A percentile compares a stretch with the other conserved stretches of the same genome.
phyloP scores from a whole-genome alignment of 1,284 basidiomycete genomes.

The Exobasidium rhododendri region DNA sequence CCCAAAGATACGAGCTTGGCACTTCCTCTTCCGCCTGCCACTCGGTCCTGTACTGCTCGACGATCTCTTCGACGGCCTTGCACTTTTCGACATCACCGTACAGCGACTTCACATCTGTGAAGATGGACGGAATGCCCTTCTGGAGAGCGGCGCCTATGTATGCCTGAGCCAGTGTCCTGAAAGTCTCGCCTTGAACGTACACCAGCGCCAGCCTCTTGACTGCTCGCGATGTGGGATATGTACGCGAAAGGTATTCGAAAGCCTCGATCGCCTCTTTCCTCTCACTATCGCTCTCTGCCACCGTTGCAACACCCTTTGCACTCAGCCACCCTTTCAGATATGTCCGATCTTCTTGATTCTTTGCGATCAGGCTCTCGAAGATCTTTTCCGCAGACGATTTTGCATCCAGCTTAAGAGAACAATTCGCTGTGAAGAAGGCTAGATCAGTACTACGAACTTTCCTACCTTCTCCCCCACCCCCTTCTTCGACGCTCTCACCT shows the following conservation, averaged over 20 bases:
- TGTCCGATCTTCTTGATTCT: conserved; percentile 51
- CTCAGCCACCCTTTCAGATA: conserved; percentile 55
- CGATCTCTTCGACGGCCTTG: conserved; percentile 68
- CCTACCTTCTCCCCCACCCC: not conserved
- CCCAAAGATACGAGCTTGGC: conserved; percentile 88
- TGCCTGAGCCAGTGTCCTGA: conserved; percentile 65
- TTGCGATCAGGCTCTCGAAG: conserved; percentile 24
- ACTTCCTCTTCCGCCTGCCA: conserved; percentile 58
- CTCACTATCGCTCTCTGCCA: conserved; percentile 10
- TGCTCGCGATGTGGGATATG: conserved; percentile 37
- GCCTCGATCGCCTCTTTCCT: conserved; percentile 14
- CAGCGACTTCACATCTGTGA: conserved; percentile 84
- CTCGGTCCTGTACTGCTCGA: conserved; percentile 48
- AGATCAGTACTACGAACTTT: not conserved
- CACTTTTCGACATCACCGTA: conserved; percentile 70
- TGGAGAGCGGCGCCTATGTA: conserved; percentile 73
- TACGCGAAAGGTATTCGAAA: conserved; percentile 26
- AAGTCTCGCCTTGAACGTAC: conserved; percentile 59
- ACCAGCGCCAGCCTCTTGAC: conserved; percentile 41
- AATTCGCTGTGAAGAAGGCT: conserved; percentile 11
- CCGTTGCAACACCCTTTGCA: conserved; percentile 13
- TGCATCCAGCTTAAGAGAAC: conserved; percentile 1
- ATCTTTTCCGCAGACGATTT: conserved; percentile 13
- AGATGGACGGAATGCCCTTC: conserved; percentile 89
- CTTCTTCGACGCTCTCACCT: conserved; percentile 10